Base-by-base conservation (phyloP, 768 basidiomycete species). In the Termitomyces titanicus region DNA sequence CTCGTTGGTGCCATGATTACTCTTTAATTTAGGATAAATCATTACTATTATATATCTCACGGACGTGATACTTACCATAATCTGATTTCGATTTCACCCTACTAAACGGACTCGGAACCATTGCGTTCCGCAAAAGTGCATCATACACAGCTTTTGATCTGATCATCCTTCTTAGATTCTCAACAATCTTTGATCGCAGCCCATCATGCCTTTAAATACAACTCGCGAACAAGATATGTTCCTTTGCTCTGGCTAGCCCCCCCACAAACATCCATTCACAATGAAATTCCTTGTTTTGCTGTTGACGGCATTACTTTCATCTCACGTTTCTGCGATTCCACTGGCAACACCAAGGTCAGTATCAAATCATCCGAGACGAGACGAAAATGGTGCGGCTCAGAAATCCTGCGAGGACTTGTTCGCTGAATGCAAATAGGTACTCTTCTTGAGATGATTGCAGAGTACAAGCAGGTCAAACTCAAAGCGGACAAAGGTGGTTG, bases 1-100 rank as follows among this genome's bases (percentile, higher is more conserved):
- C 56, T 78, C 18, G 50, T 75, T 34, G 79, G 79, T 27, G 76
- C 76, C 15, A 62, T 68, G 18, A 68, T 77, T 43, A 70, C 70
- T 25, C 49, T 74, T 22, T 79, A 63, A 68, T 47, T 33, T 39
- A 33, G 15, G 13, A 31, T 25, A 10, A 3, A 29, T 42, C 1
- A 13, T 8, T 17, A 9, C 22, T 34, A 20, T 34, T 34, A 3
- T 8, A 22, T 9, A 29, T 29, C 8, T 27, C 3, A 10, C 17
- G 18, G 13, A 17, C n/a, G n/a, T 10, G 24, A 25, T 38, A 18
- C 3, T 18, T 0, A 18, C 34, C 20, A 24, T 35, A 48, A 35
- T n/a, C 10, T 25, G 9, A 27, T 25, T 3, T n/a, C n/a, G 17
- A 13, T 8, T 11, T 7, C 1, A 48, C 46, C 31, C n/a, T n/a